Conservation (phyloP, 441 rosid genomes). For the Croton laevigatus region DNA sequence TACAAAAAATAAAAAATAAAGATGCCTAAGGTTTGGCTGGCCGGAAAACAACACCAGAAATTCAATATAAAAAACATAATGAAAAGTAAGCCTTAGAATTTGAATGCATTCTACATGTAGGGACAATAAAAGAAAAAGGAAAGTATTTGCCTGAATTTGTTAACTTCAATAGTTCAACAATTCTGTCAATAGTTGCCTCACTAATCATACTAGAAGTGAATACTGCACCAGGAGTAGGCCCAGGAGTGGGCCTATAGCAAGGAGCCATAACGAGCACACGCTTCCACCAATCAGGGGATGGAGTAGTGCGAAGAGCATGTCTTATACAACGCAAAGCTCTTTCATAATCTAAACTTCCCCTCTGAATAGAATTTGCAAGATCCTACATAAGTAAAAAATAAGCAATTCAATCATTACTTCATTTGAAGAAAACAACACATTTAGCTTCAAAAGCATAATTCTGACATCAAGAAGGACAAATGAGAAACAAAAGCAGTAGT, state of each 20-base stretch:
- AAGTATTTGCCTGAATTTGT: conserved; percentile 80
- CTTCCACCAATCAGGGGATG: conserved; percentile 99
- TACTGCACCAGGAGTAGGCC: conserved; percentile 94
- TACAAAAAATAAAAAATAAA: not conserved
- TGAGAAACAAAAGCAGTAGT: not conserved
- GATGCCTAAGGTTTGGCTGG: not conserved
- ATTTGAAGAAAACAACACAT: conserved; percentile 2
- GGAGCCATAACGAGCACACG: conserved; percentile 95
- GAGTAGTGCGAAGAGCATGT: conserved; percentile 93
- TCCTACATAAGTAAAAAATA: conserved; percentile 53
- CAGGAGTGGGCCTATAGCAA: conserved; percentile 65
- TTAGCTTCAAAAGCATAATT: conserved; percentile 1
- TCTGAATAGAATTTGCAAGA: conserved; percentile 81
- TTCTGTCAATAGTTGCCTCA: conserved; percentile 90
- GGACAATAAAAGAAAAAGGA: conserved; percentile 25
- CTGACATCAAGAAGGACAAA: not conserved
- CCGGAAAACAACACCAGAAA: not conserved
- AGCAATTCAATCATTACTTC: not conserved
- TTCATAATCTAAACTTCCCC: conserved; percentile 98
- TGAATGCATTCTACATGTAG: not conserved
- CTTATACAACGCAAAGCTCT: conserved; percentile 97
- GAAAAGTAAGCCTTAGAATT: not conserved
- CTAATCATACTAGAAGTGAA: conserved; percentile 91
- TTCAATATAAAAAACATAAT: conserved; percentile 1
- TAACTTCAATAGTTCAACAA: conserved; percentile 84